Percentiles rank a stretch among this genome's conserved stretches.
phyloP scores from a whole-genome alignment of 306 rosid genomes.

The Begonia masoniana region DNA sequence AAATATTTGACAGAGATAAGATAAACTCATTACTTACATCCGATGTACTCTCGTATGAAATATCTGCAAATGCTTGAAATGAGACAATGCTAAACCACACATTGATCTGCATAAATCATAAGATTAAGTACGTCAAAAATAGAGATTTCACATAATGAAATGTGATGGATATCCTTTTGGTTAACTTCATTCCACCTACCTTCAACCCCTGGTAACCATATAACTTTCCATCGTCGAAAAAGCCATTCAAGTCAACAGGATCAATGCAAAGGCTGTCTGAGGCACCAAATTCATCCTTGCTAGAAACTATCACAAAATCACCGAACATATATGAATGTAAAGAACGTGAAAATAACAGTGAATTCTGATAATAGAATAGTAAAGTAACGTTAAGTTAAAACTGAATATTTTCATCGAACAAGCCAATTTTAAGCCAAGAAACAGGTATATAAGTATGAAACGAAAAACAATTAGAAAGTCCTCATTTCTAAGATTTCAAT shows the following conservation, averaged over 20 bases:
- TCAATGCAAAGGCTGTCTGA: constrained; percentile 33
- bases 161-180: background rate
- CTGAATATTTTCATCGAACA: too few relatives aligned
- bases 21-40: constrained; percentile 53
- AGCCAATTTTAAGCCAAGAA: too few relatives aligned
- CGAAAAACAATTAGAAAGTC: too few relatives aligned
- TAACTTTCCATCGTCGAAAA: constrained; percentile 65
- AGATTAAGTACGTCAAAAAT: background rate
- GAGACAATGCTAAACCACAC: constrained; percentile 77
- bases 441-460: too few relatives aligned
- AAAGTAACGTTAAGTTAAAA: too few relatives aligned
- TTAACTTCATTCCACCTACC: constrained; percentile 25
- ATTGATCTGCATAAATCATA: constrained; percentile 42
- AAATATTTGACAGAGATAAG: background rate
- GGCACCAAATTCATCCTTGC: constrained; percentile 52
- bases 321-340: background rate
- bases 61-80: constrained; percentile 65
- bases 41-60: constrained; percentile 41
- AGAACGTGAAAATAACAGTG: too few relatives aligned
- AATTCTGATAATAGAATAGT: too few relatives aligned
- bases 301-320: constrained; percentile 36
- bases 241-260: constrained; percentile 57
- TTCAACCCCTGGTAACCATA: constrained; percentile 79
- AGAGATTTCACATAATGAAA: background rate
- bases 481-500: too few relatives aligned